Percentiles rank a stretch among this genome's conserved stretches.
Conservation (phyloP, 805 yeast species). For the Maudiozyma saulgeensis region DNA sequence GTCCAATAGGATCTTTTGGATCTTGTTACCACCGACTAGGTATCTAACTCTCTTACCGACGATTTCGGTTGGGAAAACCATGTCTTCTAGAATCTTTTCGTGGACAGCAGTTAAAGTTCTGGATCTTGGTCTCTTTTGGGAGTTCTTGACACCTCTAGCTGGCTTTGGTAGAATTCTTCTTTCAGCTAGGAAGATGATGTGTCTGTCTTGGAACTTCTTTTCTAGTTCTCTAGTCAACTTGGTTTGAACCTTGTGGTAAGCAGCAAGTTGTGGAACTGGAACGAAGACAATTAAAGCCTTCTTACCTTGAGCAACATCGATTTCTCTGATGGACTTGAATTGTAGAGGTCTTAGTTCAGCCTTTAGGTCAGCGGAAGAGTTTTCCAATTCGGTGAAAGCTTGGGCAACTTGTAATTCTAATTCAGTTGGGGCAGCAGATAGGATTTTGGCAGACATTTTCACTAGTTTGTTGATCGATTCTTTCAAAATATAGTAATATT, state of each 20-base stretch:
- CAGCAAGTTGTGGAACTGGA: slow-evolving; percentile 87
- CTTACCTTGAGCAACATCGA: slow-evolving; percentile 97
- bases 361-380: slow-evolving; percentile 88
- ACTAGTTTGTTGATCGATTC: not conserved
- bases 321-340: slow-evolving; percentile 95
- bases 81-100: slow-evolving; percentile 96
- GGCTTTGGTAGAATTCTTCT: slow-evolving; percentile 99
- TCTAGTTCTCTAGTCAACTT: slow-evolving; percentile 98
- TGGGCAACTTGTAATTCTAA: slow-evolving; percentile 99
- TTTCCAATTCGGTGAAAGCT: slow-evolving; percentile 93
- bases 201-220: slow-evolving; percentile 99
- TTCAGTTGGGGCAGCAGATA: slow-evolving; percentile 92
- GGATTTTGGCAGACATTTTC: slow-evolving; percentile 60
- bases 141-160: slow-evolving; percentile 86
- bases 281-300: slow-evolving; percentile 97
- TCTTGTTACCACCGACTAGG: slow-evolving; percentile 97
- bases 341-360: slow-evolving; percentile 97
- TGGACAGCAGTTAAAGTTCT: slow-evolving; percentile 98
- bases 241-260: slow-evolving; percentile 95
- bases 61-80: slow-evolving; percentile 99
- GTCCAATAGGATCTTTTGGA: slow-evolving; percentile 95
- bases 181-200: slow-evolving; percentile 98
- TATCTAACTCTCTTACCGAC: slow-evolving; percentile 98
- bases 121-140: slow-evolving; percentile 99
- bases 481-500: not conserved